These are phyloP conservation scores for Arachis monticola DNA, from an alignment of 331 rosid genomes.

Conservation along the genomic window DNA sequence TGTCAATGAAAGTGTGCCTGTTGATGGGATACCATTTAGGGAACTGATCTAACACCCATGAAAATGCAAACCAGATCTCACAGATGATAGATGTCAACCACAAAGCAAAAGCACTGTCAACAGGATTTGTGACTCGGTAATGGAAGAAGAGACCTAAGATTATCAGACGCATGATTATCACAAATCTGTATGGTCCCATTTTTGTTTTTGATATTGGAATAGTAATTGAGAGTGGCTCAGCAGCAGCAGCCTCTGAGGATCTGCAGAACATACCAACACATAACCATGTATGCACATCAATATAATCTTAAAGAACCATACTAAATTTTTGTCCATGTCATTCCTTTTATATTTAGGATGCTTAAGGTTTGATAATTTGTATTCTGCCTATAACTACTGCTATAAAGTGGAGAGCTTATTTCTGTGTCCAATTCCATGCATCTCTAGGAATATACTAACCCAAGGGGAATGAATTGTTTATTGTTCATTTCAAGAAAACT, in stretches of 20 bases:
- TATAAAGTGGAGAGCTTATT: neutral
- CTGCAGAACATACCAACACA: slow-evolving; percentile 42
- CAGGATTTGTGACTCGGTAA: slow-evolving; percentile 89
- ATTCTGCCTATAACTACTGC: slow-evolving; percentile 8
- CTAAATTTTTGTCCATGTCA: neutral
- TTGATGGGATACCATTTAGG: slow-evolving; percentile 94
- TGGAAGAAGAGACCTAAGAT: slow-evolving; percentile 92
- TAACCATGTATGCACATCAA: slow-evolving; percentile 39
- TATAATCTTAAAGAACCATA: neutral
- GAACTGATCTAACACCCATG: slow-evolving; percentile 98
- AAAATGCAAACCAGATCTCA: slow-evolving; percentile 98
- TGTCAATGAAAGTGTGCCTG: slow-evolving; percentile 68
- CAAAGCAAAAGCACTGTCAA: slow-evolving; percentile 90
- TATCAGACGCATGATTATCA: slow-evolving; percentile 69
- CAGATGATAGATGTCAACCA: slow-evolving; percentile 96
- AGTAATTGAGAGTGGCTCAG: slow-evolving; percentile 63
- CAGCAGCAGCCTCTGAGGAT: slow-evolving; percentile 57
- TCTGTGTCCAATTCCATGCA: neutral
- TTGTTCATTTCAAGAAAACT: neutral
- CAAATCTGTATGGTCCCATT: slow-evolving; percentile 73
- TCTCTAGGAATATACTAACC: neutral
- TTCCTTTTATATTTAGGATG: neutral
- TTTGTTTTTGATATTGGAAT: slow-evolving; percentile 70
- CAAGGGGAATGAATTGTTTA: neutral
- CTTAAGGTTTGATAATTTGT: neutral